Evolutionary conservation across 768 basidiomycete genomes (phyloP), one percentile per base, ranked within the genome.

Genomic region (Mycena albidolilacea): DNA sequence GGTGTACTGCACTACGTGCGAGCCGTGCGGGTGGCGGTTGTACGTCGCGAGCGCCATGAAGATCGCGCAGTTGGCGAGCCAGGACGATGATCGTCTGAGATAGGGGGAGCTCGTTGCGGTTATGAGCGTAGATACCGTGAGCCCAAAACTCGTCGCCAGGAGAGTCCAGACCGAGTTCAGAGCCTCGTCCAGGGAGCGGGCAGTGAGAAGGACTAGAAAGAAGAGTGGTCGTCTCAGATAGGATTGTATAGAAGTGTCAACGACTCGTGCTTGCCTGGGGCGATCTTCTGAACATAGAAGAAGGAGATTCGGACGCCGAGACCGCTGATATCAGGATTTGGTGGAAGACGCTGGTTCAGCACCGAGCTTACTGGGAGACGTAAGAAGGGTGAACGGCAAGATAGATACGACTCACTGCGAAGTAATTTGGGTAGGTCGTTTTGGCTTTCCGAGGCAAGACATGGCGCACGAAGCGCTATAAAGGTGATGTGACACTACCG

Each of bases 111-210:
- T 69, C 44, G 17, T 62, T 48, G 78, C 77, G 59, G 77, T 77
- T 23, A 76, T 75, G 19, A 81, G 60, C 12, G 79, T 79, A 12
- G 80, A 74, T 8, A 81, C 63, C 12, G 78, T 76, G 0, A 81
- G 70, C 9, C 80, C 80, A 61, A 79, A 76, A 55, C 70, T 75
- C 0, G 78, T 81, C 7, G 76, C 74, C 23, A 76, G 73, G 23
- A 80, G 78, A 5, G 79, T 78, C 79, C 79, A 81, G 7, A 81
- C 64, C 2, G 79, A 75, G 75, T 2, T 78, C 78, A 38, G 75
- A 1, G 79, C 78, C 44, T 79, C 78, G 23, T 78, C 76, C 61
- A 72, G 52, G 23, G 69, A 71, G 7, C 78, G 76, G 1, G 76
- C 75, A 7, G 76, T 75, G 1, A 79, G 65, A 8, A 75, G 38